phyloP scores from a whole-genome alignment of 495 filamentous ascomycete species.

The Trichoderma asperelloides region DNA sequence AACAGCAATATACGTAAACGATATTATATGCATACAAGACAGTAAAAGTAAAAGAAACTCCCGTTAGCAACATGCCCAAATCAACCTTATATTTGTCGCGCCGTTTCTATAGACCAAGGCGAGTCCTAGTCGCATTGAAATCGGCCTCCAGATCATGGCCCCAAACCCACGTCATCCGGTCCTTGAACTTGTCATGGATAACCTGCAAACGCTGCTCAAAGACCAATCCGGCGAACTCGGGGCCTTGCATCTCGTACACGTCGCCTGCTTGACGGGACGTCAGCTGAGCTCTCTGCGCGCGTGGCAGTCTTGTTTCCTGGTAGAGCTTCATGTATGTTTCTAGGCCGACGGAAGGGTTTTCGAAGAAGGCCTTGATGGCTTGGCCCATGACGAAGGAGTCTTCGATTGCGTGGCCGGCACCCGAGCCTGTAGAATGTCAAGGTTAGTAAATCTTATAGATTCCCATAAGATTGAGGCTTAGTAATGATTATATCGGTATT shows the following conservation, averaged over 20 bases:
- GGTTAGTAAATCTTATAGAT: neutral
- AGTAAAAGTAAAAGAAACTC: neutral
- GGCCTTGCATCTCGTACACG: constrained; percentile 26
- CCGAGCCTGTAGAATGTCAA: constrained; percentile 11
- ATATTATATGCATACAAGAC: neutral
- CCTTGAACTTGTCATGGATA: constrained; percentile 17
- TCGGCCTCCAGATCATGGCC: constrained; percentile 20
- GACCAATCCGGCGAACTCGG: constrained; percentile 18
- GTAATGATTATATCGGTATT: no score
- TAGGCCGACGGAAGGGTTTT: constrained; percentile 13
- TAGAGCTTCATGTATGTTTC: constrained; percentile 21
- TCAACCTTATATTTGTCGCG: neutral
- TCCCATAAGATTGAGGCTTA: neutral
- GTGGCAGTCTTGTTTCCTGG: constrained; percentile 25
- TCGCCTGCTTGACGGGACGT: constrained; percentile 25
- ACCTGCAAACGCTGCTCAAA: constrained; percentile 20
- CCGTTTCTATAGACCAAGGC: neutral
- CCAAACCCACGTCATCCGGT: constrained; percentile 26
- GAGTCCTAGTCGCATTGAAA: constrained; percentile 14
- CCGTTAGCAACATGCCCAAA: neutral
- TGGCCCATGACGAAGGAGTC: constrained; percentile 31
- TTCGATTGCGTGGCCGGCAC: constrained; percentile 31
- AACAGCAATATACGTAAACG: neutral
- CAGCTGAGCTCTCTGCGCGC: constrained; percentile 28
- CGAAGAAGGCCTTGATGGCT: constrained; percentile 22